Conservation (phyloP, 495 filamentous ascomycete species). For the Hypoxylon perforatum region DNA sequence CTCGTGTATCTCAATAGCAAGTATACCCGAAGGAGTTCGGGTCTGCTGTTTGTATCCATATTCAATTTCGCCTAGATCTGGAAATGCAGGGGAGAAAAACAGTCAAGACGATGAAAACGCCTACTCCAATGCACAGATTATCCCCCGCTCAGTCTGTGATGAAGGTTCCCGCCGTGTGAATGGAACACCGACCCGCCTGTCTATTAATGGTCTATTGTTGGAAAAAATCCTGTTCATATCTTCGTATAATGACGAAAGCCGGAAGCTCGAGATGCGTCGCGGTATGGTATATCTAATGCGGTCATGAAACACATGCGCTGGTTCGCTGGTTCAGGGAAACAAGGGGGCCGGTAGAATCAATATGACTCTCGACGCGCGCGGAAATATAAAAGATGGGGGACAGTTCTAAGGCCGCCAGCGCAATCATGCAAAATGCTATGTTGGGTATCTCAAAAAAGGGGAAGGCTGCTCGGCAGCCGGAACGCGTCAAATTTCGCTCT, state of each 20-base stretch:
- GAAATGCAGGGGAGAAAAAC: constrained; percentile 12
- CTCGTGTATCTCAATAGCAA: not conserved
- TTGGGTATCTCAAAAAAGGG: constrained; percentile 40
- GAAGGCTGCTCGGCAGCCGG: constrained; percentile 17
- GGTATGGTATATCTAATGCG: constrained; percentile 40
- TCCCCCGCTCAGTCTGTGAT: not conserved
- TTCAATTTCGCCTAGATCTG: constrained; percentile 17
- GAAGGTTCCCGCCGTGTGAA: constrained; percentile 16
- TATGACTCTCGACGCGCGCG: constrained; percentile 9
- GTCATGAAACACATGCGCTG: constrained; percentile 20
- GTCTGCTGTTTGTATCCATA: not conserved
- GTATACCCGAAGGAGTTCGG: not conserved
- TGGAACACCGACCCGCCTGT: constrained; percentile 8
- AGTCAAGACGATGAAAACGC: constrained; percentile 25
- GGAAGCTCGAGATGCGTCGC: constrained; percentile 2
- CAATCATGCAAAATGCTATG: constrained; percentile 36
- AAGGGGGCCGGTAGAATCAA: constrained; percentile 1
- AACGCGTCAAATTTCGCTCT: constrained; percentile 3
- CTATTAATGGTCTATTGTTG: constrained; percentile 31
- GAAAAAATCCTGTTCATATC: constrained; percentile 17
- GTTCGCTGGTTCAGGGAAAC: no score
- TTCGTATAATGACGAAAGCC: not conserved
- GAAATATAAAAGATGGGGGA: constrained; percentile 3
- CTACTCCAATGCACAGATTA: constrained; percentile 27
- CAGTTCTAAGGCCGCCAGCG: constrained; percentile 22